Evolutionary conservation across 495 filamentous ascomycete species (phyloP).

Genomic region (Xylaria cubensis): DNA sequence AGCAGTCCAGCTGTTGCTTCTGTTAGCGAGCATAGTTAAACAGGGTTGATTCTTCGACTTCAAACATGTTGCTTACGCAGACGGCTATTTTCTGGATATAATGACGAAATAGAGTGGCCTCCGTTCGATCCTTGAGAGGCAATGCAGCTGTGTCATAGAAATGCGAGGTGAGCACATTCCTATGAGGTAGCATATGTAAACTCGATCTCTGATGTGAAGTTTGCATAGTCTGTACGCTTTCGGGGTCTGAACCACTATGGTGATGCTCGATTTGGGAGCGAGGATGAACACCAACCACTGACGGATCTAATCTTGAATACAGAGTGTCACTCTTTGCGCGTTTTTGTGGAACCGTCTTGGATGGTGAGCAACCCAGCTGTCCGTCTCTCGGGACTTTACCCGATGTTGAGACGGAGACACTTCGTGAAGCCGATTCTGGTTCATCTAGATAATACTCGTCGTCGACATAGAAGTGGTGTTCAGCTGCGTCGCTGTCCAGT

Average conservation of each 20-base stretch:
- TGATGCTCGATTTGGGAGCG: neutral
- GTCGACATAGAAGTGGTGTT: slow-evolving; percentile 30
- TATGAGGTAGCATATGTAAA: slow-evolving; percentile 19
- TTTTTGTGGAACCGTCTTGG: slow-evolving; percentile 2
- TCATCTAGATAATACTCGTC: slow-evolving; percentile 22
- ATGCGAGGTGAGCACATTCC: slow-evolving; percentile 3
- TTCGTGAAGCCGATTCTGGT: slow-evolving; percentile 23
- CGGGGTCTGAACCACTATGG: neutral
- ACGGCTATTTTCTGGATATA: slow-evolving; percentile 56
- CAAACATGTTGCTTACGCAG: slow-evolving; percentile 47
- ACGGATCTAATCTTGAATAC: neutral
- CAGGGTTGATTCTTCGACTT: neutral
- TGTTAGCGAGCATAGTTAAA: slow-evolving; percentile 25
- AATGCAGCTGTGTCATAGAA: slow-evolving; percentile 31
- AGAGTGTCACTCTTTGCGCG: neutral
- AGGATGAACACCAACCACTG: neutral
- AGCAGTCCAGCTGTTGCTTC: slow-evolving; percentile 59
- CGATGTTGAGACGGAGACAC: neutral
- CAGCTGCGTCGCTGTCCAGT: slow-evolving; percentile 24
- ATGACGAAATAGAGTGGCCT: slow-evolving; percentile 54
- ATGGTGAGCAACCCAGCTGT: neutral
- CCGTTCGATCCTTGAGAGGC: slow-evolving; percentile 46
- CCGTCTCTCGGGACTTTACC: neutral
- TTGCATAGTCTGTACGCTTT: slow-evolving; percentile 7
- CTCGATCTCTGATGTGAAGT: slow-evolving; percentile 1